Base-by-base conservation (phyloP, 805 yeast species). In the Candida pini region DNA sequence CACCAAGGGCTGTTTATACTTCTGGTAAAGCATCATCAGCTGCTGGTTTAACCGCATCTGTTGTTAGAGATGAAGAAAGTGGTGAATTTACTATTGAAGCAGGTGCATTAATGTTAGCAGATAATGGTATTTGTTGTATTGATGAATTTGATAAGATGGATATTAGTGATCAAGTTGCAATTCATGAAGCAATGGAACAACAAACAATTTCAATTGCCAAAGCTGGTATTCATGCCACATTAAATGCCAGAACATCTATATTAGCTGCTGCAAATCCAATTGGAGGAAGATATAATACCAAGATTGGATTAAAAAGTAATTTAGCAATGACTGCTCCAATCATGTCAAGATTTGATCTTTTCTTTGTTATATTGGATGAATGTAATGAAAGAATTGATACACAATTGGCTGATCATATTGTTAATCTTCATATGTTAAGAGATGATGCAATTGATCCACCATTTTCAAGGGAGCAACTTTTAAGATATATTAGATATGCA, bases 101-200 rank as follows among this genome's bases (percentile, higher is more conserved):
- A 2, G 98, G 98, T 57, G 98, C 98, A 3, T 68, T 92, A 38
- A 92, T 92, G 97, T 69, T 92, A 45, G 97, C 98, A 1, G 98
- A 92, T 63, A 92, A 90, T 55, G 98, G 98, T 43, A 85, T 92
- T 41, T 92, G 98, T 71, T 94, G 96, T 51, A 92, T 92, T 60
- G 98, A 92, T 60, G 98, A 92, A 65, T 92, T 92, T 51, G 98
- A 92, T 58, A 92, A 92, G 66, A 92, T 92, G 98, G 97, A 90
- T 60, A 61, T 89, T 28, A 63, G 79, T 2, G 97, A 92, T 62
- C 97, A 92, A 63, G 97, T 92, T 36, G 97, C 97, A 3, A 90
- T 92, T 65, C 98, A 92, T 64, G 98, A 92, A 66, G 98, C 97
- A 17, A 92, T 92, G 98, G 98, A 92, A 71, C 98, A 92, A 64